These are phyloP conservation scores for Pythium dissotocum DNA, from an alignment of 352 stramenopile species.

Conservation along the genomic window DNA sequence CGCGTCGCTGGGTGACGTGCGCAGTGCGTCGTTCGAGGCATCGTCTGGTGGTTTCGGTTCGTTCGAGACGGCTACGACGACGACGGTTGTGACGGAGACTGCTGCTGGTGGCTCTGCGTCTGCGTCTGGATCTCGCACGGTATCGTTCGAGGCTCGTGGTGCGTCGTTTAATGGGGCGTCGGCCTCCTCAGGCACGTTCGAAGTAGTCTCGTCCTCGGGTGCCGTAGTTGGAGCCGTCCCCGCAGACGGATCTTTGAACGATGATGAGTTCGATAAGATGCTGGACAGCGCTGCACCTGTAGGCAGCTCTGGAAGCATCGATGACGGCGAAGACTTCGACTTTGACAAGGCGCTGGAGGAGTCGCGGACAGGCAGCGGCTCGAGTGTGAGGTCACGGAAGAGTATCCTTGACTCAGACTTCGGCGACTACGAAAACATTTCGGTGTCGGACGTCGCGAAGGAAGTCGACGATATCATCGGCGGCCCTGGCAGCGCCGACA, in stretches of 20 bases:
- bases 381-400: conserved; percentile 18
- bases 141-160: not conserved
- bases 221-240: not conserved
- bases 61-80: not conserved
- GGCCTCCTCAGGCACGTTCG: not conserved
- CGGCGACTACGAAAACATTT: conserved; percentile 29
- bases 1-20: no score
- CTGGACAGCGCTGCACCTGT: conserved; percentile 8
- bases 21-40: conserved; percentile 16
- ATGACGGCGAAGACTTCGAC: conserved; percentile 23
- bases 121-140: not conserved
- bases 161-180: not conserved
- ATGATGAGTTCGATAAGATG: conserved; percentile 31
- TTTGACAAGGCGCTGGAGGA: conserved; percentile 24
- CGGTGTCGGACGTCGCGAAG: conserved; percentile 27
- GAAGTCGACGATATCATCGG: conserved; percentile 28
- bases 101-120: not conserved
- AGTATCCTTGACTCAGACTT: conserved; percentile 25
- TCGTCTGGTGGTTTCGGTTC: conserved; percentile 8
- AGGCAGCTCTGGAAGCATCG: not conserved
- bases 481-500: conserved; percentile 8
- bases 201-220: not conserved
- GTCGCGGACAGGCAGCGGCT: conserved; percentile 18
- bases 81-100: not conserved
- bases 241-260: conserved; percentile 7